Conservation (phyloP, 78 protist genomes). For the Dictyostelium purpureum region DNA sequence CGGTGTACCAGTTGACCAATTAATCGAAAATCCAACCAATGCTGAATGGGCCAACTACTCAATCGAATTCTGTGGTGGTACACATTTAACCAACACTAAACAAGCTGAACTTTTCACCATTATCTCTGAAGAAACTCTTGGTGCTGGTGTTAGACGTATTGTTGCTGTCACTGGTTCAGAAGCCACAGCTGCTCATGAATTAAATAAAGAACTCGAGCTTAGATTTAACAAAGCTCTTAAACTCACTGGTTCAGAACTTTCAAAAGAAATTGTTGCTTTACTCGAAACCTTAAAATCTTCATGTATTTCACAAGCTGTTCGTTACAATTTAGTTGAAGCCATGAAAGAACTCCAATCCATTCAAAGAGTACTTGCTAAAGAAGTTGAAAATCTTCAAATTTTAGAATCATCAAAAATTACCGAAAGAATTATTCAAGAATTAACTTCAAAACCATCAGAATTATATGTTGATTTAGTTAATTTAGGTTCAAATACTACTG, state of each 20-base stretch:
- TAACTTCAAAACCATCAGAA: background rate
- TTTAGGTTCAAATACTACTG: conserved; percentile 31
- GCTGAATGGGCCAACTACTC: conserved; percentile 80
- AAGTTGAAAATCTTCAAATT: background rate
- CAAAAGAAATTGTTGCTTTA: conserved; percentile 20
- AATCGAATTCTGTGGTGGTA: conserved; percentile 97
- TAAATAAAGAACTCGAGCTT: conserved; percentile 19
- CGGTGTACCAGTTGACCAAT: conserved; percentile 85
- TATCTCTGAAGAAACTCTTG: conserved; percentile 90
- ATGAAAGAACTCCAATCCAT: background rate
- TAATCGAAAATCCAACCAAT: conserved; percentile 82
- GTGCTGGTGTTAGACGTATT: conserved; percentile 94
- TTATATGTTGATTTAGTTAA: conserved; percentile 34
- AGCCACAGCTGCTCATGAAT: conserved; percentile 67
- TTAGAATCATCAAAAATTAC: background rate
- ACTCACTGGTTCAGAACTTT: conserved; percentile 47
- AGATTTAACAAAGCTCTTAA: conserved; percentile 25
- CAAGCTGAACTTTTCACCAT: conserved; percentile 86
- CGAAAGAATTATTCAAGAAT: background rate
- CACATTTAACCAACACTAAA: conserved; percentile 86
- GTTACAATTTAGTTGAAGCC: background rate
- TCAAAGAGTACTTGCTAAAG: conserved; percentile 23
- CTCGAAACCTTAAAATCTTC: background rate
- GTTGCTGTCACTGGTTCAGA: conserved; percentile 88
- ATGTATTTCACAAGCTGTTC: conserved; percentile 8